Percentiles rank a stretch among this genome's conserved stretches.
phyloP scores from a whole-genome alignment of 2,329 filamentous ascomycete species.

The Aspergillus ustus region DNA sequence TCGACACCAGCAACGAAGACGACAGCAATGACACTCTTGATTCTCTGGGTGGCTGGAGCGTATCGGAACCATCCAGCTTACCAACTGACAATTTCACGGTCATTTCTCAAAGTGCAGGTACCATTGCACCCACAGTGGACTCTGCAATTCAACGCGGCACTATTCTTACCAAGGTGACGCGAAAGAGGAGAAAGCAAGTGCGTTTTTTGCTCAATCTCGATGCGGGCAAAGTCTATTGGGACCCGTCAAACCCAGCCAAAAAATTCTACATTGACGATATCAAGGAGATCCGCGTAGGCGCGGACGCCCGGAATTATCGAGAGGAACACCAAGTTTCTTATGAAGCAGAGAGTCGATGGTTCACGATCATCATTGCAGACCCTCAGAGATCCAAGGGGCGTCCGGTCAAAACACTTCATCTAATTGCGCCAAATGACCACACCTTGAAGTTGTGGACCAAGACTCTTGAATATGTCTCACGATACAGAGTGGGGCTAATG shows the following conservation, averaged over 20 bases:
- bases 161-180: constrained; percentile 79
- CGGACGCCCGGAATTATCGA: constrained; percentile 85
- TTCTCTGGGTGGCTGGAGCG: constrained; percentile 46
- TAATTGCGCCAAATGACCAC: constrained; percentile 76
- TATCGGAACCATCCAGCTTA: constrained; percentile 45
- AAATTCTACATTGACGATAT: constrained; percentile 95
- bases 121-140: constrained; percentile 72
- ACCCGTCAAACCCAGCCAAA: constrained; percentile 76
- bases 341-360: constrained; percentile 73
- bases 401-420: constrained; percentile 77
- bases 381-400: constrained; percentile 75
- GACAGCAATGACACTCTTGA: constrained; percentile 53
- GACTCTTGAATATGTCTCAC: constrained; percentile 81
- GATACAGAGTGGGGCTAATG: constrained; percentile 88
- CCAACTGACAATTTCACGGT: constrained; percentile 43
- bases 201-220: constrained; percentile 80
- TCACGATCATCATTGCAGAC: constrained; percentile 85
- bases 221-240: constrained; percentile 86
- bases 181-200: constrained; percentile 75
- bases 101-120: constrained; percentile 40
- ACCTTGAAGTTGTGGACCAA: constrained; percentile 79
- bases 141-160: constrained; percentile 78
- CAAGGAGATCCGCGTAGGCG: constrained; percentile 81
- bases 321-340: constrained; percentile 77
- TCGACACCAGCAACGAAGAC: constrained; percentile 46